Percentiles rank a stretch among this genome's conserved stretches.
These are phyloP conservation scores for Lepidopterella palustris DNA, from an alignment of 495 filamentous ascomycete genomes.

Conservation along the genomic window DNA sequence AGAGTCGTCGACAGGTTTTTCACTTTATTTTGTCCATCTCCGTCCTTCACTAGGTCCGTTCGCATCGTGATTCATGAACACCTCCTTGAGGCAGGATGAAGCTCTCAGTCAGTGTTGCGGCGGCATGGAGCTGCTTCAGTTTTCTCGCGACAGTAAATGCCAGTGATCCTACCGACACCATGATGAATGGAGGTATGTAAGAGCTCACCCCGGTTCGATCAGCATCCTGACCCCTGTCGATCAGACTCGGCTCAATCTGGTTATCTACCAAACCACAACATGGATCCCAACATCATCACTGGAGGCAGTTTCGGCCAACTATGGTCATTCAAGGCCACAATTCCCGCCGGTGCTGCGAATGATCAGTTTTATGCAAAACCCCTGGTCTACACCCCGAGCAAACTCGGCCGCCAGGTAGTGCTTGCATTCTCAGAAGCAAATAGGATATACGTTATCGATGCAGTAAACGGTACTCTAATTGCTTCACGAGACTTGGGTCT, in stretches of 20 bases:
- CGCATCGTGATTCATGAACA: too few species aligned
- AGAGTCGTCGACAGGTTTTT: too few species aligned
- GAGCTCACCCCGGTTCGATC: not conserved
- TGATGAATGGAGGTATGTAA: not conserved
- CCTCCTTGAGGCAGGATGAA: too few species aligned
- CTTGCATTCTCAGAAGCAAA: slow-evolving; percentile 41
- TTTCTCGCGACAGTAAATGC: not conserved
- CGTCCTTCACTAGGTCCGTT: too few species aligned
- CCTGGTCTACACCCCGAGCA: slow-evolving; percentile 38
- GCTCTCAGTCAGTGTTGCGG: not conserved
- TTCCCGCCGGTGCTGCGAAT: not conserved
- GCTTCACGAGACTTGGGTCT: not conserved
- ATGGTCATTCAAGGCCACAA: slow-evolving; percentile 1
- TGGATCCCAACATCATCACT: slow-evolving; percentile 18
- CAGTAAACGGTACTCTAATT: slow-evolving; percentile 33
- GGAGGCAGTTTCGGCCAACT: slow-evolving; percentile 8
- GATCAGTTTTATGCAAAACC: slow-evolving; percentile 40
- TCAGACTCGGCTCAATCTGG: slow-evolving; percentile 1
- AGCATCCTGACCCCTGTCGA: not conserved
- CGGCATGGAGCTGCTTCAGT: not conserved
- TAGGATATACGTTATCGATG: slow-evolving; percentile 36
- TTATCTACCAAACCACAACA: slow-evolving; percentile 16
- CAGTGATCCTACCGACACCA: not conserved
- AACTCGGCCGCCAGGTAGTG: slow-evolving; percentile 32
- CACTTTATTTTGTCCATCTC: too few species aligned